Conservation (phyloP, 345 rosid genomes). For the Pistacia vera region DNA sequence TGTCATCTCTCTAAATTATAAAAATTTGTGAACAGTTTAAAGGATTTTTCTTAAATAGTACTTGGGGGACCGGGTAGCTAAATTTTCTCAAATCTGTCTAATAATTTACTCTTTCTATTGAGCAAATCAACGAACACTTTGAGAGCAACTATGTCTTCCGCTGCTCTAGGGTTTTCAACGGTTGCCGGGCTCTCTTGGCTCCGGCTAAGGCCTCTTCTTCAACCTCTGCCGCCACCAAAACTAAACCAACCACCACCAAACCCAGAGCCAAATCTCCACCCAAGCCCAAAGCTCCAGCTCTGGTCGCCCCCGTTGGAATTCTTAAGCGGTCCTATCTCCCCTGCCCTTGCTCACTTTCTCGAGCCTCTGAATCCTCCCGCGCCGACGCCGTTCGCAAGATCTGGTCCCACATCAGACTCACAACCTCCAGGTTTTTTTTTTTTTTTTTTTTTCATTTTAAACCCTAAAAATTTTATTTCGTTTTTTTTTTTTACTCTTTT, state of each 20-base stretch:
- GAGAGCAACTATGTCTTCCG: slow-evolving; percentile 33
- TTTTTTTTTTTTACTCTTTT: background rate
- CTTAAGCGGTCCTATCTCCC: slow-evolving; percentile 62
- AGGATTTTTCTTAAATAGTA: too few species aligned
- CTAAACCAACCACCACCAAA: background rate
- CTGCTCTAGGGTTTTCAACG: slow-evolving; percentile 59
- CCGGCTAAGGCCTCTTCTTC: slow-evolving; percentile 43
- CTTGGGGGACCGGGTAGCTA: too few species aligned
- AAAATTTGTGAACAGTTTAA: too few species aligned
- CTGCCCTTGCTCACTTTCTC: slow-evolving; percentile 64
- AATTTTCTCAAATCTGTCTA: too few species aligned
- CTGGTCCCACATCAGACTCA: slow-evolving; percentile 74
- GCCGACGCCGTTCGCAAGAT: slow-evolving; percentile 63
- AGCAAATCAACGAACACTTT: too few species aligned
- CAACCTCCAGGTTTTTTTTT: slow-evolving; percentile 77
- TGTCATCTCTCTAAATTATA: too few species aligned
- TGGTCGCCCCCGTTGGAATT: slow-evolving; percentile 42
- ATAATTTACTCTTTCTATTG: too few species aligned
- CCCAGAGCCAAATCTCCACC: slow-evolving; percentile 11
- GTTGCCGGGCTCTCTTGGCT: slow-evolving; percentile 59
- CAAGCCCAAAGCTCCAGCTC: background rate
- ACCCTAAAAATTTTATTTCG: background rate
- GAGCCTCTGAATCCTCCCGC: slow-evolving; percentile 65
- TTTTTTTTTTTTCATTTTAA: background rate
- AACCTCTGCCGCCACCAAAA: background rate